Percentiles rank a stretch among this genome's conserved stretches.
These are phyloP conservation scores for Curvularia lunata DNA, from an alignment of 2,329 filamentous ascomycete genomes.

Conservation along the genomic window DNA sequence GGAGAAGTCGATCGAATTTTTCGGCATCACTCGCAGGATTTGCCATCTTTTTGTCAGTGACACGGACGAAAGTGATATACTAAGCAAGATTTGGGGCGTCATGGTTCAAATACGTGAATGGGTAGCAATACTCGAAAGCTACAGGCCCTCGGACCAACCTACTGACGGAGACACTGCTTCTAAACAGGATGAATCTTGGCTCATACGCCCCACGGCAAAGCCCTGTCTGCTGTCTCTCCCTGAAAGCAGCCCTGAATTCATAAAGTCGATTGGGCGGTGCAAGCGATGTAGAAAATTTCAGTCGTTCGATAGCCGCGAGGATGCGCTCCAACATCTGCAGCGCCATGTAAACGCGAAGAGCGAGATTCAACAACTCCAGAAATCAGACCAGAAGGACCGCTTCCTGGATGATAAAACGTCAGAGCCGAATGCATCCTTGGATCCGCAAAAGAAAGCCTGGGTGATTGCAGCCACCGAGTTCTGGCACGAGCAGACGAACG, in stretches of 20 bases:
- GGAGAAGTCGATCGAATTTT: constrained; percentile 17
- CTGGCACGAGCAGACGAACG: constrained; percentile 30
- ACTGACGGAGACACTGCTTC: constrained; percentile 15
- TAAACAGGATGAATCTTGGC: constrained; percentile 22
- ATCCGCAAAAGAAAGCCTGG: constrained; percentile 28
- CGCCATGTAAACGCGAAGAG: constrained; percentile 18
- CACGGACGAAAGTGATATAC: constrained; percentile 24
- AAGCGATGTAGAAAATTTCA: constrained; percentile 19
- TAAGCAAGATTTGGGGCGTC: constrained; percentile 39
- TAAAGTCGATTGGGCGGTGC: constrained; percentile 25
- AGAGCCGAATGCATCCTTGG: background rate
- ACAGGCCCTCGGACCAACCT: constrained; percentile 9
- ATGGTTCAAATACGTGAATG: constrained; percentile 25
- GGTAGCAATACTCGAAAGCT: constrained; percentile 5
- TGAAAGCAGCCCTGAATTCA: constrained; percentile 18
- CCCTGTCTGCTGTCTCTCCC: constrained; percentile 15
- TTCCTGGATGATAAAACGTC: background rate
- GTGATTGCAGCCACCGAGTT: constrained; percentile 28
- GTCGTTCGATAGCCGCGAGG: constrained; percentile 20
- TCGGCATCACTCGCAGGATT: constrained; percentile 22
- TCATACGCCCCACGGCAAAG: constrained; percentile 22
- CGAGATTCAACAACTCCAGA: background rate
- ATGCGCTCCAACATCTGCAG: constrained; percentile 33
- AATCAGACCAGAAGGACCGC: background rate
- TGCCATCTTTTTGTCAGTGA: constrained; percentile 33